phyloP scores from a whole-genome alignment of 2,329 filamentous ascomycete genomes.

The Colletotrichum falcatum region DNA sequence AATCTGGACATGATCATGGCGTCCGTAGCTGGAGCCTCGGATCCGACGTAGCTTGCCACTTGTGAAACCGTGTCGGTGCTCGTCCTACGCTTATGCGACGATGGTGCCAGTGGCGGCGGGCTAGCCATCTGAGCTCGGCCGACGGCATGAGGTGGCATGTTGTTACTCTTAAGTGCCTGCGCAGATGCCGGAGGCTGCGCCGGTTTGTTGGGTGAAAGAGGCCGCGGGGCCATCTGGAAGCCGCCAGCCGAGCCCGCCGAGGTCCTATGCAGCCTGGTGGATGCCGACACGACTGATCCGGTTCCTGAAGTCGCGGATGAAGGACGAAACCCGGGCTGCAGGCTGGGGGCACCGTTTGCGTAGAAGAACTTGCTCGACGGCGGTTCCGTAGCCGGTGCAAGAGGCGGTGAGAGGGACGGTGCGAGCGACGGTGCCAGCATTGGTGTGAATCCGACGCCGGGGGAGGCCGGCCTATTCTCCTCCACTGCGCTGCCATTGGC shows the following conservation, averaged over 20 bases:
- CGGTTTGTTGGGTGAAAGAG: conserved; percentile 64
- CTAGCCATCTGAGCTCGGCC: conserved; percentile 51
- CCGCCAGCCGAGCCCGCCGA: conserved; percentile 40
- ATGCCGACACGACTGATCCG: conserved; percentile 60
- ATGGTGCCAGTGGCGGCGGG: conserved; percentile 52
- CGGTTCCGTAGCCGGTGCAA: conserved; percentile 53
- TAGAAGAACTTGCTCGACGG: conserved; percentile 78
- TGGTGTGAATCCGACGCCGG: conserved; percentile 41
- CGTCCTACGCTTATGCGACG: conserved; percentile 54
- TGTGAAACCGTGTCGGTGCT: conserved; percentile 57
- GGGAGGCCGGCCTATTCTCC: conserved; percentile 49
- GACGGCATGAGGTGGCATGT: conserved; percentile 42
- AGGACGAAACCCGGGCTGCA: conserved; percentile 53
- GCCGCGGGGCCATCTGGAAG: conserved; percentile 53
- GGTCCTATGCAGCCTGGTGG: conserved; percentile 53
- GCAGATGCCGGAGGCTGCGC: conserved; percentile 35
- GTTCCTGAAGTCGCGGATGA: conserved; percentile 53
- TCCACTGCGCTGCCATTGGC: conserved; percentile 63
- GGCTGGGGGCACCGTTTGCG: conserved; percentile 73
- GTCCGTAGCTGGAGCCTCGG: conserved; percentile 49
- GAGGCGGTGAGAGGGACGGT: conserved; percentile 50
- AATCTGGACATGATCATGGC: conserved; percentile 51
- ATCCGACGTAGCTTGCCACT: conserved; percentile 46
- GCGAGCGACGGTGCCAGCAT: conserved; percentile 45
- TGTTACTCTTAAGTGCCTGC: conserved; percentile 36